phyloP scores from a whole-genome alignment of 2,329 filamentous ascomycete genomes.

The Leptographium flavum region DNA sequence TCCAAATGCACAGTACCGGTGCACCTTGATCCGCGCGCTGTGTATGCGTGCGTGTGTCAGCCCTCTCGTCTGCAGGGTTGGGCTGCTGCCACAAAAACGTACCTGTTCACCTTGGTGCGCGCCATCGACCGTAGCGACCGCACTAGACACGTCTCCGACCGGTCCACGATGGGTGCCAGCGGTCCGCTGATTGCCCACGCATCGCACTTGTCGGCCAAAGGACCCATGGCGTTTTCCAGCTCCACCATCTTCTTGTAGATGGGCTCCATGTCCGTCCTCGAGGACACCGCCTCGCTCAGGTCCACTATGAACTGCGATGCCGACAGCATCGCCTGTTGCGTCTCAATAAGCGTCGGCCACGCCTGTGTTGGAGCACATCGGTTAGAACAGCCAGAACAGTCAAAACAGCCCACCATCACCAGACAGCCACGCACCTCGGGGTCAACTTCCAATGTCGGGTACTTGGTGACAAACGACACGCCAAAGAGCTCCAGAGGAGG shows the following conservation, averaged over 20 bases:
- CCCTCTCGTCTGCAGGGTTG: too few species aligned
- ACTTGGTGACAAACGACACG: constrained; percentile 28
- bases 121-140: constrained; percentile 31
- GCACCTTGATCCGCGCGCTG: constrained; percentile 35
- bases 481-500: constrained; percentile 10
- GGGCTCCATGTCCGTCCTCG: constrained; percentile 21
- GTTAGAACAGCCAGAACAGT: not conserved
- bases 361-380: constrained; percentile 20
- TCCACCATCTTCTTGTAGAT: constrained; percentile 27
- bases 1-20: constrained; percentile 36
- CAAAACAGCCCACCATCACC: not conserved
- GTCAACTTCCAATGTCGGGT: constrained; percentile 26
- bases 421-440: constrained; percentile 19
- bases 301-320: constrained; percentile 33
- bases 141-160: constrained; percentile 25
- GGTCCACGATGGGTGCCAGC: constrained; percentile 21
- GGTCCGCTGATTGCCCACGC: constrained; percentile 19
- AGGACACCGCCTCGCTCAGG: constrained; percentile 26
- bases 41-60: not conserved
- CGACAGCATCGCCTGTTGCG: constrained; percentile 31
- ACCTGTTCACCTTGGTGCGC: constrained; percentile 35
- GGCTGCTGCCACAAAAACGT: too few species aligned
- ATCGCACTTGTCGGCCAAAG: constrained; percentile 22
- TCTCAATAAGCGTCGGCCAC: constrained; percentile 28
- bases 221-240: constrained; percentile 23